phyloP scores from a whole-genome alignment of 2,329 filamentous ascomycete genomes.

The Aspergillus floridensis region DNA sequence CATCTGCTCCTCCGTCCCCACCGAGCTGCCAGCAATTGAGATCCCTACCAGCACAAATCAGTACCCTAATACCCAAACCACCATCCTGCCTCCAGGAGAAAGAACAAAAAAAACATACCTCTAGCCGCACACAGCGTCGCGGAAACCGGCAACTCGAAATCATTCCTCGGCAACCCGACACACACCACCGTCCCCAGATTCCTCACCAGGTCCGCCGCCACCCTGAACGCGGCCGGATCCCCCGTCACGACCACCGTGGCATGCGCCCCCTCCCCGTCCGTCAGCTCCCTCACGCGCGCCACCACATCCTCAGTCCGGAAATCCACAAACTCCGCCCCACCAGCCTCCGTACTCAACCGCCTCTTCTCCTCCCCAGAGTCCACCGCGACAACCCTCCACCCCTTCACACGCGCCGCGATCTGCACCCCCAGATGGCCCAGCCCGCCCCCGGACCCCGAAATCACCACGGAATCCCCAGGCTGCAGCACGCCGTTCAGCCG shows the following conservation, averaged over 20 bases:
- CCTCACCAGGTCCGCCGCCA: slow-evolving; percentile 48
- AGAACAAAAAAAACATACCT: too few species aligned
- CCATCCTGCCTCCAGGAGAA: too few species aligned
- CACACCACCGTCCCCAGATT: slow-evolving; percentile 53
- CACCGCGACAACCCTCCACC: slow-evolving; percentile 63
- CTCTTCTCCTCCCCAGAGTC: slow-evolving; percentile 62
- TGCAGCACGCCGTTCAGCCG: slow-evolving; percentile 53
- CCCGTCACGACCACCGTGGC: slow-evolving; percentile 59
- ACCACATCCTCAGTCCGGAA: slow-evolving; percentile 53
- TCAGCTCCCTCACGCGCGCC: slow-evolving; percentile 56
- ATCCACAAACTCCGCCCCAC: slow-evolving; percentile 66
- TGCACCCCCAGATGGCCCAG: slow-evolving; percentile 65
- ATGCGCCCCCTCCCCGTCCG: slow-evolving; percentile 59
- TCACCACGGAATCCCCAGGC: slow-evolving; percentile 60
- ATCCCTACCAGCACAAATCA: slow-evolving; percentile 43
- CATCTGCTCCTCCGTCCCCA: slow-evolving; percentile 53
- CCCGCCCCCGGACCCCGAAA: slow-evolving; percentile 61
- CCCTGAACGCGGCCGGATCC: slow-evolving; percentile 51
- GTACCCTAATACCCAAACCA: slow-evolving; percentile 47
- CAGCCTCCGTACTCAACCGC: slow-evolving; percentile 54
- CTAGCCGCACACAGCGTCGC: too few species aligned
- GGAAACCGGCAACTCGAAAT: slow-evolving; percentile 21
- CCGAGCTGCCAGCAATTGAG: slow-evolving; percentile 51
- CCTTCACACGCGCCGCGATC: slow-evolving; percentile 60
- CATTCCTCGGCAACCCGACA: slow-evolving; percentile 52